Conservation (phyloP, 1,284 basidiomycete species). For the Pseudozyma sp. region DNA sequence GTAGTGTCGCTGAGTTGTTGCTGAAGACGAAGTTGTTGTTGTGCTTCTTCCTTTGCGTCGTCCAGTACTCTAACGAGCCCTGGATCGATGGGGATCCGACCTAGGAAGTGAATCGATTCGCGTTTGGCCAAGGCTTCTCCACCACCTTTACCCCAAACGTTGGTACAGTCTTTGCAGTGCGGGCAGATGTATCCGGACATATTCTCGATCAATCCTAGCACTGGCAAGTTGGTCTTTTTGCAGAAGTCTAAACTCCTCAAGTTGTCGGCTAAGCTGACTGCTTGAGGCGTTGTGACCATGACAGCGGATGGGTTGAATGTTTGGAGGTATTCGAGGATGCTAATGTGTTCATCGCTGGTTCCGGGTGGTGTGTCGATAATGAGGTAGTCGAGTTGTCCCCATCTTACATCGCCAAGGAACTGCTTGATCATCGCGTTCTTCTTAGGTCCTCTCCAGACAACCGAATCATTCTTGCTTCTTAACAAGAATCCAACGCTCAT, state of each 20-base stretch:
- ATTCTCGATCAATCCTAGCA: slow-evolving; percentile 96
- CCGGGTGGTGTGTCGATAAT: slow-evolving; percentile 96
- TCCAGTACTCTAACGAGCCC: slow-evolving; percentile 89
- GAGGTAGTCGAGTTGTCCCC: slow-evolving; percentile 96
- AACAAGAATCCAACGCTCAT: slow-evolving; percentile 98
- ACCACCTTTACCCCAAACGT: slow-evolving; percentile 94
- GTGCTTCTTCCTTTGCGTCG: slow-evolving; percentile 72
- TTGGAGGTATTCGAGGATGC: slow-evolving; percentile 90
- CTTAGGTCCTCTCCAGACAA: slow-evolving; percentile 98
- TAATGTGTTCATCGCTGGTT: slow-evolving; percentile 98
- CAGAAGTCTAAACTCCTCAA: slow-evolving; percentile 97
- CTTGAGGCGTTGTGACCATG: slow-evolving; percentile 97
- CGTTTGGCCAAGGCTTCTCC: slow-evolving; percentile 79
- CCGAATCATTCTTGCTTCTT: slow-evolving; percentile 87
- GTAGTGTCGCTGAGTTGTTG: slow-evolving; percentile 12
- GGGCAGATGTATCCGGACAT: slow-evolving; percentile 99
- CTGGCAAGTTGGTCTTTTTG: slow-evolving; percentile 82
- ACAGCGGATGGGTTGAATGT: slow-evolving; percentile 77
- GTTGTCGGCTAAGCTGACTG: slow-evolving; percentile 92
- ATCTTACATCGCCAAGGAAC: slow-evolving; percentile 93
- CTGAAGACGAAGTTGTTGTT: slow-evolving; percentile 7
- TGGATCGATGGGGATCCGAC: slow-evolving; percentile 92
- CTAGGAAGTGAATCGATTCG: slow-evolving; percentile 83
- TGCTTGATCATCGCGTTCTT: slow-evolving; percentile 99
- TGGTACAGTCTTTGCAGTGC: slow-evolving; percentile 83